Conservation (phyloP, 1,284 basidiomycete species). For the Tylopilus orsonianus region DNA sequence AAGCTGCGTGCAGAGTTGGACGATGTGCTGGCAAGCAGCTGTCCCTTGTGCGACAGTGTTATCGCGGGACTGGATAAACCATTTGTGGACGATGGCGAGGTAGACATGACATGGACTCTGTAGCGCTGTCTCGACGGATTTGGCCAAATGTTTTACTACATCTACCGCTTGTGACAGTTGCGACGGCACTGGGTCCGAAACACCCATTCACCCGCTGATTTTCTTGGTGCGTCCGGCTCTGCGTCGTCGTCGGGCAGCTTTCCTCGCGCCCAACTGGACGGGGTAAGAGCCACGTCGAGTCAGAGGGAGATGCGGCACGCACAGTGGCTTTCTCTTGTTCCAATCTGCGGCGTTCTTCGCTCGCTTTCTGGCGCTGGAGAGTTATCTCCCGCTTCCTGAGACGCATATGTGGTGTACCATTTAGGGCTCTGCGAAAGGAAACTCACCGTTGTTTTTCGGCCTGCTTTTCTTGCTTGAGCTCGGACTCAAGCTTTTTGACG, state of each 20-base stretch:
- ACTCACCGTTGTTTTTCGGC: slow-evolving; percentile 61
- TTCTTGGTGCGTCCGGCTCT: slow-evolving; percentile 75
- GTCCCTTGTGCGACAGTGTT: slow-evolving; percentile 89
- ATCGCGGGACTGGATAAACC: slow-evolving; percentile 83
- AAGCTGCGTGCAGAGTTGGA: slow-evolving; percentile 81
- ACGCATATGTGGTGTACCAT: slow-evolving; percentile 6
- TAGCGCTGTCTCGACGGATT: slow-evolving; percentile 37
- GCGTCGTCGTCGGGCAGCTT: slow-evolving; percentile 67
- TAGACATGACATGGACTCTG: slow-evolving; percentile 79
- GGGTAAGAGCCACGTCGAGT: slow-evolving; percentile 7
- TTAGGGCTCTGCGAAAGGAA: too few species aligned
- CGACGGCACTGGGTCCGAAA: neutral
- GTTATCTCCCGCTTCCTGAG: slow-evolving; percentile 66
- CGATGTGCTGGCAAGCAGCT: slow-evolving; percentile 81
- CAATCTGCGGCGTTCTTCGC: slow-evolving; percentile 66
- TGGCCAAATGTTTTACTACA: slow-evolving; percentile 10
- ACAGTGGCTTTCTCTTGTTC: slow-evolving; percentile 76
- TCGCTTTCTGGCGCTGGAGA: slow-evolving; percentile 63
- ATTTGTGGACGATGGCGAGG: slow-evolving; percentile 81
- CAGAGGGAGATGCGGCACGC: slow-evolving; percentile 6
- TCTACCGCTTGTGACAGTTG: slow-evolving; percentile 1
- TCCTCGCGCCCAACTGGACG: slow-evolving; percentile 72
- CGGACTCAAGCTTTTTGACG: slow-evolving; percentile 68
- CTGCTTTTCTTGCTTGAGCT: slow-evolving; percentile 74
- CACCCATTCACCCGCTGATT: slow-evolving; percentile 56